phyloP scores from a whole-genome alignment of 2,329 filamentous ascomycete species.

The Blastomyces percursus region DNA sequence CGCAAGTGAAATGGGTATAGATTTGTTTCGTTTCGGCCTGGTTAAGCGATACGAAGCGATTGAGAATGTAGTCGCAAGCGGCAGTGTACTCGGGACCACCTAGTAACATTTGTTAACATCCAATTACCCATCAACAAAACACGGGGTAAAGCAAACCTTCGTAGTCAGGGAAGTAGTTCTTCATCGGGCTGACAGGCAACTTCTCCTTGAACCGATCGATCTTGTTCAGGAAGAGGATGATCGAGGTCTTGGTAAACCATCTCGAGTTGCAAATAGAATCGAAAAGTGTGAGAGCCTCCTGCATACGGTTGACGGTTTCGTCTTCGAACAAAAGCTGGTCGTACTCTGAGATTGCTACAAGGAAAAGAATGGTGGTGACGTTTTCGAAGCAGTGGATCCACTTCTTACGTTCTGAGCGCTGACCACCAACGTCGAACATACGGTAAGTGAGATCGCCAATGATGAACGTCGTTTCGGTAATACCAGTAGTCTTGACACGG shows the following conservation, averaged over 20 bases:
- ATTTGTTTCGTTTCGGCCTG: conserved; percentile 99
- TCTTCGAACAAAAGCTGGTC: conserved; percentile 94
- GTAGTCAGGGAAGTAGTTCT: conserved; percentile 66
- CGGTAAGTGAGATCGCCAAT: conserved; percentile 89
- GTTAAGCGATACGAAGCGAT: conserved; percentile 95
- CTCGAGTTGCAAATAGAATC: conserved; percentile 62
- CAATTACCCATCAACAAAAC: conserved; percentile 10
- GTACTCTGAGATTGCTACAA: conserved; percentile 95
- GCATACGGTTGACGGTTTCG: conserved; percentile 77
- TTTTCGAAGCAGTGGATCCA: conserved; percentile 99
- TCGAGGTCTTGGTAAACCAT: conserved; percentile 62
- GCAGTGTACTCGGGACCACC: conserved; percentile 90
- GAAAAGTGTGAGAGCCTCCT: conserved; percentile 59
- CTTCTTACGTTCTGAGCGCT: conserved; percentile 95
- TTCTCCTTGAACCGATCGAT: conserved; percentile 67
- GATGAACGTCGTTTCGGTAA: conserved; percentile 92
- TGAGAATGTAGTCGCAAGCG: conserved; percentile 97
- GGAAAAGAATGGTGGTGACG: conserved; percentile 90
- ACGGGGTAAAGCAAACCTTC: conserved; percentile 44
- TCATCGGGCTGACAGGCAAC: conserved; percentile 61
- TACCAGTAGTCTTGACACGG: conserved; percentile 95
- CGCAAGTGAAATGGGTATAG: conserved; percentile 98
- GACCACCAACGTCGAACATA: conserved; percentile 96
- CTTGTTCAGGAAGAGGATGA: conserved; percentile 66
- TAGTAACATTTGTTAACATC: conserved; percentile 20